phyloP scores from a whole-genome alignment of 805 yeast species.

The Candida pseudoglaebosa region DNA sequence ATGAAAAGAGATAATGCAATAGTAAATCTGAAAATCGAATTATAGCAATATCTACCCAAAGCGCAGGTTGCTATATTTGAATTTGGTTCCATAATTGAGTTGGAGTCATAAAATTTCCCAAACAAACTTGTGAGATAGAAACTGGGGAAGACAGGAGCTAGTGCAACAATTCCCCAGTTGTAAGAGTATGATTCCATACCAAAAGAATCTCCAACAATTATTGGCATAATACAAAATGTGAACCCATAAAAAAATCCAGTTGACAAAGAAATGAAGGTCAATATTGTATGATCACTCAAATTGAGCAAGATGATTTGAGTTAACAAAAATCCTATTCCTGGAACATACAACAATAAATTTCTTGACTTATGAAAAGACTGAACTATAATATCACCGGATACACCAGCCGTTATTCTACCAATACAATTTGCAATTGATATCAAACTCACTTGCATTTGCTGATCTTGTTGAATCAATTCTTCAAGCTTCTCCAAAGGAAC shows the following conservation, averaged over 20 bases:
- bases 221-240: constrained; percentile 68
- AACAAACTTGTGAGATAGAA: constrained; percentile 57
- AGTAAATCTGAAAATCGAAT: constrained; percentile 40
- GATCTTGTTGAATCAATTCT: constrained; percentile 46
- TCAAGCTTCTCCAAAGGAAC: constrained; percentile 17
- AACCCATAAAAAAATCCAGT: constrained; percentile 73
- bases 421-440: constrained; percentile 62
- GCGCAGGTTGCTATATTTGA: constrained; percentile 18
- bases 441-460: constrained; percentile 70
- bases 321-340: constrained; percentile 42
- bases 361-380: constrained; percentile 45
- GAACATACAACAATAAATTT: constrained; percentile 51
- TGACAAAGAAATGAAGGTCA: constrained; percentile 51
- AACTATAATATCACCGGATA: constrained; percentile 57
- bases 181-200: constrained; percentile 65
- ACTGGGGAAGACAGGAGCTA: constrained; percentile 64
- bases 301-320: constrained; percentile 49
- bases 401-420: constrained; percentile 64
- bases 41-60: constrained; percentile 40
- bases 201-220: constrained; percentile 70
- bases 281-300: constrained; percentile 25
- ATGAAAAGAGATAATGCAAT: constrained; percentile 29
- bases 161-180: constrained; percentile 69
- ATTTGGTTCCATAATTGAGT: constrained; percentile 15
- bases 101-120: constrained; percentile 59